These are phyloP conservation scores for Trichoderma simmonsii DNA, from an alignment of 2,329 filamentous ascomycete species.

Conservation along the genomic window DNA sequence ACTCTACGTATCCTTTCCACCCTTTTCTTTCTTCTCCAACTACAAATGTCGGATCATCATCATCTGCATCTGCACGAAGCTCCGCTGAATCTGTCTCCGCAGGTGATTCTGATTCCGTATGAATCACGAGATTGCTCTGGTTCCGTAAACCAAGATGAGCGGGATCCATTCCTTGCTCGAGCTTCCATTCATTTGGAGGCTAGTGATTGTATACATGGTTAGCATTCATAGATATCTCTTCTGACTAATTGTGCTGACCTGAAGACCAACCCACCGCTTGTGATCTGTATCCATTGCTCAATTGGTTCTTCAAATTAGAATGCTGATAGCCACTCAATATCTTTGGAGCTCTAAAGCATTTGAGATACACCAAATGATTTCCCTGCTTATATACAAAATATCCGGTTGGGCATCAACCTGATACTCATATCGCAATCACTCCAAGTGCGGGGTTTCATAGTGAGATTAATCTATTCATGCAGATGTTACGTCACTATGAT, in stretches of 20 bases:
- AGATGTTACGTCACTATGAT: constrained; percentile 1
- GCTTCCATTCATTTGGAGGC: background rate
- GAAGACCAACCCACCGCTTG: background rate
- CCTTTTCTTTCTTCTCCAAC: background rate
- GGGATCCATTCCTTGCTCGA: background rate
- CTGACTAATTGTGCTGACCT: background rate
- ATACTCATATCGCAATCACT: background rate
- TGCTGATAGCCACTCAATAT: background rate
- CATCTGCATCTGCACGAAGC: background rate
- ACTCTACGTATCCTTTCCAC: constrained; percentile 47
- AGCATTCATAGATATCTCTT: background rate
- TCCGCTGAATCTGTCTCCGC: background rate
- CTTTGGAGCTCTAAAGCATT: background rate
- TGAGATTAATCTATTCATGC: background rate
- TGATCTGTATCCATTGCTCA: background rate
- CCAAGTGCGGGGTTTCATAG: background rate
- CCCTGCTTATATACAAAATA: background rate
- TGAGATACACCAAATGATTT: background rate
- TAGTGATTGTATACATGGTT: background rate
- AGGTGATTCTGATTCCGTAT: background rate
- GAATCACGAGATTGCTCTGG: background rate
- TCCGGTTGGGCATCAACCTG: background rate
- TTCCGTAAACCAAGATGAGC: background rate
- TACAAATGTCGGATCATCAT: background rate
- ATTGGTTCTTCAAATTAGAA: background rate